Evolutionary conservation across 2,329 filamentous ascomycete genomes (phyloP).

Genomic region (Microthyrium microscopicum): DNA sequence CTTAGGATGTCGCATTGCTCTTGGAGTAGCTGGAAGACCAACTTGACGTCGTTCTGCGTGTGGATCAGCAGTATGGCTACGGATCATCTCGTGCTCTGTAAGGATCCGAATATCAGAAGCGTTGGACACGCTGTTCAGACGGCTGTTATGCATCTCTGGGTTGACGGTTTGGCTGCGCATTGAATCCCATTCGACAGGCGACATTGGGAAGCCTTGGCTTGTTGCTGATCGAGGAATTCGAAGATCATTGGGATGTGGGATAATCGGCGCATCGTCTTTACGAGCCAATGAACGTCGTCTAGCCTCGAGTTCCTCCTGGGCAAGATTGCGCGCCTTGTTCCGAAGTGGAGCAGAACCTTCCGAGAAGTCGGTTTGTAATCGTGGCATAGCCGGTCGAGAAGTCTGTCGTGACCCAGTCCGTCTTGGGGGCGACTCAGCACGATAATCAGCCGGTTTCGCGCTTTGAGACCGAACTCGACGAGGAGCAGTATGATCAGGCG

Average conservation of each 20-base stretch:
- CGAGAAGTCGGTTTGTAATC: slow-evolving; percentile 11
- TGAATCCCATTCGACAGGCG: background rate
- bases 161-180: too few relatives aligned
- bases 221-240: slow-evolving; percentile 4
- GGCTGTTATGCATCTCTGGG: too few relatives aligned
- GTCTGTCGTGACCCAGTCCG: slow-evolving; percentile 16
- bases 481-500: too few relatives aligned
- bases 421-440: slow-evolving; percentile 20
- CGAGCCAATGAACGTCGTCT: slow-evolving; percentile 69
- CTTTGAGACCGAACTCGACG: too few relatives aligned
- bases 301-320: slow-evolving; percentile 72
- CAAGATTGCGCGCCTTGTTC: slow-evolving; percentile 25
- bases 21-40: slow-evolving; percentile 78
- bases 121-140: too few relatives aligned
- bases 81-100: slow-evolving; percentile 23
- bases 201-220: background rate
- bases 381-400: slow-evolving; percentile 9
- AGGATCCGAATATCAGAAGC: slow-evolving; percentile 15
- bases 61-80: slow-evolving; percentile 51
- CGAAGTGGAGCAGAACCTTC: slow-evolving; percentile 13
- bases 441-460: too few relatives aligned
- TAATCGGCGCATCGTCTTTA: slow-evolving; percentile 61
- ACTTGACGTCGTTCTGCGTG: slow-evolving; percentile 33
- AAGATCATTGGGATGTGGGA: slow-evolving; percentile 53
- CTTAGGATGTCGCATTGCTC: slow-evolving; percentile 71